Evolutionary conservation across 495 filamentous ascomycete species (phyloP).

Genomic region (Chaetomium fimeti): DNA sequence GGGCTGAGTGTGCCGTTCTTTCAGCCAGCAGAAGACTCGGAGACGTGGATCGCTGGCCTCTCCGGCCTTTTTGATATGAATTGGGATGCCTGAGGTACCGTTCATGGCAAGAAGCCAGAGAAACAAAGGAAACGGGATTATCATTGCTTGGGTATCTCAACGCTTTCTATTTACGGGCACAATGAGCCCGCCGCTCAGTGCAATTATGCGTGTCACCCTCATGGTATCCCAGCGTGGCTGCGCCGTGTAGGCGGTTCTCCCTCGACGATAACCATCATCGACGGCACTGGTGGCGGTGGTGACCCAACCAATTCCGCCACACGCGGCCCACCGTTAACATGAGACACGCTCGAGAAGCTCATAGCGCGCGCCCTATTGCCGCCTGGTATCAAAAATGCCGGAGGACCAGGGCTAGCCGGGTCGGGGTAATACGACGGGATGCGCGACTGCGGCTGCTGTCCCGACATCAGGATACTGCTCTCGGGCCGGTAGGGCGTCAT

Average conservation of each 20-base stretch:
- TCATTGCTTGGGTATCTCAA: constrained; percentile 8
- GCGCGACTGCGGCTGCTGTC: neutral
- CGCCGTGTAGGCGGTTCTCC: neutral
- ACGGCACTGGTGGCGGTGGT: constrained; percentile 6
- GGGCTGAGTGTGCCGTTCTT: constrained; percentile 21
- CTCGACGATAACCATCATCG: constrained; percentile 11
- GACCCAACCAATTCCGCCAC: constrained; percentile 7
- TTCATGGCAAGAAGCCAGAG: neutral
- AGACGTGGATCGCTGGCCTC: constrained; percentile 31
- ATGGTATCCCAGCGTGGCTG: neutral
- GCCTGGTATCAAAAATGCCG: constrained; percentile 28
- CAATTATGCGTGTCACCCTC: neutral
- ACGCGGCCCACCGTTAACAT: neutral
- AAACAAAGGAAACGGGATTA: neutral
- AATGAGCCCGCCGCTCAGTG: neutral
- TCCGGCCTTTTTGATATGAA: constrained; percentile 32
- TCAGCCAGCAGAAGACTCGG: constrained; percentile 22
- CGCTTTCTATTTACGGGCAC: neutral
- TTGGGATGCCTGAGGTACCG: constrained; percentile 22
- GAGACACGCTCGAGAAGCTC: constrained; percentile 21
- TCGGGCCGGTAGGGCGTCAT: constrained; percentile 16
- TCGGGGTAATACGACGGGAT: constrained; percentile 14
- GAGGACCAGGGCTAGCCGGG: constrained; percentile 17
- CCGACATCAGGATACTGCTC: constrained; percentile 1
- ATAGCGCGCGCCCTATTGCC: constrained; percentile 19